A percentile compares a stretch with the other conserved stretches of the same genome.
phyloP scores from a whole-genome alignment of 176 grass and related monocot genomes.

The Secale cereale region DNA sequence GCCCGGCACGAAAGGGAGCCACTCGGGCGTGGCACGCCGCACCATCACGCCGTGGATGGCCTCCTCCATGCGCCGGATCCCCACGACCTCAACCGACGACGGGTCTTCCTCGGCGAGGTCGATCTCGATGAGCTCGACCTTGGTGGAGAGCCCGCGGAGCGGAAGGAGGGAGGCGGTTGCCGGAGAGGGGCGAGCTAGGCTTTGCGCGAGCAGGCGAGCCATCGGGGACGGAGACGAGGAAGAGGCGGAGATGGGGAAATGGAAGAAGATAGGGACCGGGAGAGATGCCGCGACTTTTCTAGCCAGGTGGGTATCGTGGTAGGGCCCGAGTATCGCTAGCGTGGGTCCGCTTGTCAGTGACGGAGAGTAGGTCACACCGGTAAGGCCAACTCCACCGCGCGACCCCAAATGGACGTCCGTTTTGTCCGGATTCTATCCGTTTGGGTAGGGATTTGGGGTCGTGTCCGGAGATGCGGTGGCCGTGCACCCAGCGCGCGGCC shows the following conservation, averaged over 20 bases:
- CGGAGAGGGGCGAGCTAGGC: constrained; percentile 33
- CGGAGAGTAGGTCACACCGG: too few species aligned
- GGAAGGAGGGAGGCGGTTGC: neutral
- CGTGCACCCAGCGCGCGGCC: too few species aligned
- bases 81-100: constrained; percentile 41
- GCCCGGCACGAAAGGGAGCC: constrained; percentile 90
- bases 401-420: too few species aligned
- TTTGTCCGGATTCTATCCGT: too few species aligned
- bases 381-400: too few species aligned
- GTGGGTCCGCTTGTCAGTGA: neutral
- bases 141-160: constrained; percentile 43
- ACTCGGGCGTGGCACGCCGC: constrained; percentile 75
- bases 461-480: too few species aligned
- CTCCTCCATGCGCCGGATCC: constrained; percentile 77
- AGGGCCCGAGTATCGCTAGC: neutral
- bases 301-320: neutral
- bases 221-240: constrained; percentile 31
- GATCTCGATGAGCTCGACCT: constrained; percentile 75
- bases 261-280: neutral
- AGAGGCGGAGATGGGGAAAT: neutral
- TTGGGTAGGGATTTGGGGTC: too few species aligned
- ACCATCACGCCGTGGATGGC: constrained; percentile 83
- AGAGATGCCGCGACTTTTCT: neutral
- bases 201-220: constrained; percentile 64
- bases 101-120: constrained; percentile 50